Base-by-base conservation (phyloP, 768 basidiomycete genomes). In the Vararia minispora region DNA sequence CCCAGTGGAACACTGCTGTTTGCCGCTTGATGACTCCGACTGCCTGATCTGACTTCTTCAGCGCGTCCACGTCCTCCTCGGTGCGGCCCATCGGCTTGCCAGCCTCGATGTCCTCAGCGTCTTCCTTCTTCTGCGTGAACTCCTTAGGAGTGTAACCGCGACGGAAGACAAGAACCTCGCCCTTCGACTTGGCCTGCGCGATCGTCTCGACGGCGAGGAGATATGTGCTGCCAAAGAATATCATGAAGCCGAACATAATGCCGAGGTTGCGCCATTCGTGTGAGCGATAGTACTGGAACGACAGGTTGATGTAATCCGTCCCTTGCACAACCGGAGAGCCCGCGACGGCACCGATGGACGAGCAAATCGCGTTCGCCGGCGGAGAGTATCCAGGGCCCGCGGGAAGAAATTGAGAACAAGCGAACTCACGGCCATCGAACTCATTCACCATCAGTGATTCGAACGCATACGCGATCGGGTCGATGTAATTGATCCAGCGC, bases 401-500 rank as follows among this genome's bases (percentile, higher is more conserved):
- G 29, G 50, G 6, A 58, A 45, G 39, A 88, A 73, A 21, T 14
- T 2, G n/a, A n/a, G n/a, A n/a, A n/a, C n/a, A n/a, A n/a, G n/a
- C n/a, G n/a, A n/a, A n/a, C n/a, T n/a, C n/a, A n/a, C n/a, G n/a
- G n/a, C n/a, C n/a, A n/a, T n/a, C n/a, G n/a, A n/a, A n/a, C n/a
- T n/a, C n/a, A n/a, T n/a, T n/a, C n/a, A n/a, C n/a, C n/a, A n/a
- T n/a, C n/a, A n/a, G n/a, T n/a, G n/a, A n/a, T n/a, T n/a, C n/a
- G n/a, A n/a, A n/a, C 8, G 18, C 75, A 60, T 84, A 88, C 1
- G 72, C 59, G 31, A 89, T 56, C 0, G 88, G 88, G 52, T 89
- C 79, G 46, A 86, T 53, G 56, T 88, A 88, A 61, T 71, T 76
- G 24, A 86, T 78, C 85, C 85, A 88, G 63, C 85, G 85, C 7